phyloP scores from a whole-genome alignment of 31 red algal genomes.

The Porphyra umbilicalis region DNA sequence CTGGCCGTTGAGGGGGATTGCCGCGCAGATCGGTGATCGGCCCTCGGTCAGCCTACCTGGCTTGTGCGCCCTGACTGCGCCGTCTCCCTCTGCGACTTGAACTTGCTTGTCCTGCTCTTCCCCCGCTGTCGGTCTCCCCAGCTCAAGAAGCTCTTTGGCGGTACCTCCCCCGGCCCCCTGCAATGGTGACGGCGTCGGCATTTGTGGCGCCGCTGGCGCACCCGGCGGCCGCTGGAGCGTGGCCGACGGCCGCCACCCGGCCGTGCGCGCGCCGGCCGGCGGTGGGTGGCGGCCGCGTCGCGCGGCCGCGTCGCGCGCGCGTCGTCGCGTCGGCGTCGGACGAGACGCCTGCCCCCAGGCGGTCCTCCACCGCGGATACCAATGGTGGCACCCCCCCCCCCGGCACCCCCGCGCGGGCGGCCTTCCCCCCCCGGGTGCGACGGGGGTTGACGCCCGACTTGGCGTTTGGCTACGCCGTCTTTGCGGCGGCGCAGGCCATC shows the following conservation, averaged over 20 bases:
- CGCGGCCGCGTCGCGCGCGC: neutral
- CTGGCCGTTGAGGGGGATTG: too few species aligned
- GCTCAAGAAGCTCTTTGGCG: too few species aligned
- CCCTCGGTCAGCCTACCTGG: too few species aligned
- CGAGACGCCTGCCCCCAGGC: neutral
- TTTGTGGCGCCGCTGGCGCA: neutral
- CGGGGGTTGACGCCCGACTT: neutral
- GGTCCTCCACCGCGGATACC: neutral
- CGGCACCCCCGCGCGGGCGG: neutral
- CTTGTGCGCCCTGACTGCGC: too few species aligned
- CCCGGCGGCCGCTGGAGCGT: too few species aligned
- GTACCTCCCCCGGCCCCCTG: too few species aligned
- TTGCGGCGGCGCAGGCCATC: constrained; percentile 22
- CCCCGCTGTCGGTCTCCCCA: too few species aligned
- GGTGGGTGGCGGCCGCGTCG: neutral
- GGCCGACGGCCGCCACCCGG: too few species aligned
- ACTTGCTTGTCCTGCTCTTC: too few species aligned
- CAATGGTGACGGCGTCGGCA: neutral
- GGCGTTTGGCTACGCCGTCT: constrained; percentile 14
- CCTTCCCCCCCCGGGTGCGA: neutral
- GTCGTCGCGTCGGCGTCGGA: neutral
- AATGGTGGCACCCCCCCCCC: neutral
- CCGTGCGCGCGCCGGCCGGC: too few species aligned
- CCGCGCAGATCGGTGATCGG: too few species aligned
- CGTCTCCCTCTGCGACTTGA: too few species aligned